These are phyloP conservation scores for Fomitopsis pulvina DNA, from an alignment of 768 basidiomycete genomes.

Conservation along the genomic window DNA sequence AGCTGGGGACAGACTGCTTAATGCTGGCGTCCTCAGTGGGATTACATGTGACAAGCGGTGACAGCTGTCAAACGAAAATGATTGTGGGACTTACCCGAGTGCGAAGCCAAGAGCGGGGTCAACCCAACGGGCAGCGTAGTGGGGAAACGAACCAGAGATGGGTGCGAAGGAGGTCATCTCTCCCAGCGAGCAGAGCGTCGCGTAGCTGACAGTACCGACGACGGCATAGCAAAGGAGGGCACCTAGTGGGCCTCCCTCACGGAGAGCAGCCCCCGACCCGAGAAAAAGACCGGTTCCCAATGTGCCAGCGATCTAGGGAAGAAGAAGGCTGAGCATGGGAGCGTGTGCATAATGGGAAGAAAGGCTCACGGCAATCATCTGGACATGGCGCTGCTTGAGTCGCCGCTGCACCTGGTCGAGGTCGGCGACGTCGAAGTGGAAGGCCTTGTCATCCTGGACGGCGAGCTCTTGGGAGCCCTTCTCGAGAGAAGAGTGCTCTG, in stretches of 20 bases:
- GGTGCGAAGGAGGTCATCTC: slow-evolving; percentile 82
- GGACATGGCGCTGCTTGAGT: slow-evolving; percentile 72
- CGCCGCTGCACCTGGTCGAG: slow-evolving; percentile 66
- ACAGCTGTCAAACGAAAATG: neutral
- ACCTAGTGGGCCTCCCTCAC: slow-evolving; percentile 57
- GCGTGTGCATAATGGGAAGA: neutral
- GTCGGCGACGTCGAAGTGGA: slow-evolving; percentile 52
- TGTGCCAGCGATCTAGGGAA: slow-evolving; percentile 58
- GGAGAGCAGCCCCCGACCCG: slow-evolving; percentile 58
- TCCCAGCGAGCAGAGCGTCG: slow-evolving; percentile 60
- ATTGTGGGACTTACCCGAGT: slow-evolving; percentile 16
- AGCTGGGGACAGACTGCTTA: too few relatives aligned
- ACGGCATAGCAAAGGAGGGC: slow-evolving; percentile 58
- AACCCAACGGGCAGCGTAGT: slow-evolving; percentile 43
- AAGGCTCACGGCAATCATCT: slow-evolving; percentile 65
- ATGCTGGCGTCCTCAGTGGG: neutral
- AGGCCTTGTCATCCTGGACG: slow-evolving; percentile 19
- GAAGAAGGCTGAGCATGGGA: neutral
- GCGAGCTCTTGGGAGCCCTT: slow-evolving; percentile 23
- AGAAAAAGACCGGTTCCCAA: slow-evolving; percentile 72
- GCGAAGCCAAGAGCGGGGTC: slow-evolving; percentile 32
- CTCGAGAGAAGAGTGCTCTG: slow-evolving; percentile 18
- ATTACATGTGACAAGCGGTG: neutral
- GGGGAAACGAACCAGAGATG: slow-evolving; percentile 72
- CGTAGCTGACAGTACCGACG: slow-evolving; percentile 62